A percentile compares a stretch with the other conserved stretches of the same genome.
These are phyloP conservation scores for Ogataea saltuana DNA, from an alignment of 805 yeast genomes.

Conservation along the genomic window DNA sequence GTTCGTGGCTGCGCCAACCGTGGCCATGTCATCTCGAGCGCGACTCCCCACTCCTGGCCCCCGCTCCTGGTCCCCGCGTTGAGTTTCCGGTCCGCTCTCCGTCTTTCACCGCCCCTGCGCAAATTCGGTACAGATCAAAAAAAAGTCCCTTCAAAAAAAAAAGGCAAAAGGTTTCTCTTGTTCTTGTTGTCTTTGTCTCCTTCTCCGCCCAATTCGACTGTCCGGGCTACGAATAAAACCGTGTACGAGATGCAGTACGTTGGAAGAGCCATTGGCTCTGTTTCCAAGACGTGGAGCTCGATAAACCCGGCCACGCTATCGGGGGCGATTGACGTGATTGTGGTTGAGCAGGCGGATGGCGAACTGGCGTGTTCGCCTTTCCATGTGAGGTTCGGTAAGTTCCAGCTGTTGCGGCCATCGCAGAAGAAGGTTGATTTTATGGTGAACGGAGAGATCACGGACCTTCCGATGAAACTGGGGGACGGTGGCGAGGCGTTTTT, in stretches of 20 bases:
- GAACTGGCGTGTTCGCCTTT: slow-evolving; percentile 83
- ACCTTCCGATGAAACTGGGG: slow-evolving; percentile 92
- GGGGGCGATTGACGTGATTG: slow-evolving; percentile 97
- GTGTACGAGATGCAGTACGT: slow-evolving; percentile 81
- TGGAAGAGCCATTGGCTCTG: slow-evolving; percentile 92
- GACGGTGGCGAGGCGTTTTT: slow-evolving; percentile 98
- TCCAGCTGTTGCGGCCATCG: slow-evolving; percentile 88
- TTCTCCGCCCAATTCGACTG: not conserved
- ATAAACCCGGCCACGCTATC: slow-evolving; percentile 94
- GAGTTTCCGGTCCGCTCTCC: too few species aligned
- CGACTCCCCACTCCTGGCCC: not conserved
- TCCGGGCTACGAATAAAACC: not conserved
- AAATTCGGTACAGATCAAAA: slow-evolving; percentile 5
- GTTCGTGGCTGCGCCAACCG: not conserved
- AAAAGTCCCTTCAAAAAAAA: not conserved
- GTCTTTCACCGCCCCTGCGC: too few species aligned
- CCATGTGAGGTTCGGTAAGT: slow-evolving; percentile 94
- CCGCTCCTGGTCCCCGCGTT: not conserved
- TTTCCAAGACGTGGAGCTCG: slow-evolving; percentile 96
- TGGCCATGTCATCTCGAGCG: not conserved
- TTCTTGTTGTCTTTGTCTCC: not conserved
- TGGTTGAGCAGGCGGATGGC: slow-evolving; percentile 84
- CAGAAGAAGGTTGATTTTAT: slow-evolving; percentile 90
- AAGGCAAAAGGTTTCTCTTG: not conserved
- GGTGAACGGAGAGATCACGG: slow-evolving; percentile 79